Base-by-base conservation (phyloP, 1,139 yeast genomes). In the Kluyveromyces sp. region DNA sequence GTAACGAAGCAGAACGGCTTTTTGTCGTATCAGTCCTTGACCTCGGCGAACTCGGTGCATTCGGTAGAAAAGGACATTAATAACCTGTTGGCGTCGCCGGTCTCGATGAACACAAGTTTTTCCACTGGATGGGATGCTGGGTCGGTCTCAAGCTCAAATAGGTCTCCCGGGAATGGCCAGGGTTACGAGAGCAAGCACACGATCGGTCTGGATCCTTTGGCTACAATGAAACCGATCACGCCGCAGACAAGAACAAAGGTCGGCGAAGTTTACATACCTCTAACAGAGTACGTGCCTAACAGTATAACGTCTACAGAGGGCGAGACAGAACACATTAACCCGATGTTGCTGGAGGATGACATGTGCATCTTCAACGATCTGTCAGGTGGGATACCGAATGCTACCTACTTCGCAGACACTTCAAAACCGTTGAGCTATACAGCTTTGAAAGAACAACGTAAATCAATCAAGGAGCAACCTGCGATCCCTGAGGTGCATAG, bases 261-360 rank as follows among this genome's bases (percentile, higher is more conserved):
- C 4, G 77, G 76, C 16, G 77, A 71, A 47, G 73, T 71, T 1
- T 53, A 66, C 1, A 62, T 71, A 2, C 74, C 77, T 1, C 52
- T 71, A 18, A 71, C 69, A 46, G 77, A 72, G 49, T 70, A 68
- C 48, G 62, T 69, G 17, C 67, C 69, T 3, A 48, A 54, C 3
- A 59, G 53, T 42, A 49, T 58, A 3, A 54, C 53, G 43, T 67
- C 63, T 8, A 51, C 61, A n/a, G 65, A 64, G 2, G 58, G 52
- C 34, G 45, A 46, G 17, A 26, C 46, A 9, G 39, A 38, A 13
- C 30, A 20, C 13, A 31, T 40, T 9, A 42, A 38, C 18, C 38
- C 45, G 3, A 34, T 42, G 7, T 20, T 42, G 12, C 39, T 37
- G 39, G 42, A 35, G 7, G 36, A 42, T 15, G 30, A 39, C 35